Evolutionary conservation across 106 monocot genomes (phyloP).

Genomic region (Acanthochlamys bracteata): DNA sequence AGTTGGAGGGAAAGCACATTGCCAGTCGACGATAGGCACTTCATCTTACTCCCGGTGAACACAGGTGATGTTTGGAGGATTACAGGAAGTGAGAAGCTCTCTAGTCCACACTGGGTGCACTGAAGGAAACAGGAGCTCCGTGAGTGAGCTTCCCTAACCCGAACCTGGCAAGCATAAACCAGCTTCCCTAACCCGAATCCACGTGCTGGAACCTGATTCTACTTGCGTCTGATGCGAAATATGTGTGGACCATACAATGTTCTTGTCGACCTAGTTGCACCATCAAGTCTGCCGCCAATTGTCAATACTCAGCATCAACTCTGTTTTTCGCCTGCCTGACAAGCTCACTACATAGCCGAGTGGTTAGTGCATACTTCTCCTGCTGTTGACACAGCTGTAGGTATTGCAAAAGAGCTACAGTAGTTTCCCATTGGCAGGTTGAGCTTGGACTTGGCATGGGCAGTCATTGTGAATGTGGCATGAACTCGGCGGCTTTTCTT

Average conservation of each 20-base stretch:
- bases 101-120: no score
- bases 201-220: background rate
- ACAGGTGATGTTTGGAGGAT: no score
- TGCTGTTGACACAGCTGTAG: conserved; percentile 12
- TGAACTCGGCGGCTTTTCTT: background rate
- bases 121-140: no score
- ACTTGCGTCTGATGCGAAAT: conserved; percentile 9
- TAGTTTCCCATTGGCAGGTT: conserved; percentile 9
- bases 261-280: conserved; percentile 5
- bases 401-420: conserved; percentile 10
- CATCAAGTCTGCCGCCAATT: conserved; percentile 15
- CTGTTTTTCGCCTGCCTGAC: conserved; percentile 16
- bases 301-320: conserved; percentile 8
- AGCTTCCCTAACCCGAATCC: conserved; percentile 15
- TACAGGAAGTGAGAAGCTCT: no score
- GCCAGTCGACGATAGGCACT: no score
- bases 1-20: no score
- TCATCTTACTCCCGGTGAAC: no score
- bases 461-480: background rate
- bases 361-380: background rate
- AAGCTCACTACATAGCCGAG: conserved; percentile 12
- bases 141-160: no score
- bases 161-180: conserved; percentile 5
- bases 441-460: background rate
- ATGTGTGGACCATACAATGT: background rate